phyloP scores from a whole-genome alignment of 306 rosid genomes.

The Acacia acuminata region DNA sequence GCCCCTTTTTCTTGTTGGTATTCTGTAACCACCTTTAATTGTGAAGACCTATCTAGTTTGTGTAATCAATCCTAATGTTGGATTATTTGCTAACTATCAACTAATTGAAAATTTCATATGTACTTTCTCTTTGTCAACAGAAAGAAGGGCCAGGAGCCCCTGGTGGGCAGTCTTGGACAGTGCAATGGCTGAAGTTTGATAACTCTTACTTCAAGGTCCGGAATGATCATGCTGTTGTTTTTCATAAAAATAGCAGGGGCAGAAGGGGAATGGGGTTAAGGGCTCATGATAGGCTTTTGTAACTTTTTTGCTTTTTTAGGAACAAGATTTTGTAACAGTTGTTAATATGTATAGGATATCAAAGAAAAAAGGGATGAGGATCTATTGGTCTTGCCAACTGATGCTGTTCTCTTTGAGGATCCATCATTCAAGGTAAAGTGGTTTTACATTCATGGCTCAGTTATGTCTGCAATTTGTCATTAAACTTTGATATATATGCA shows the following conservation, averaged over 20 bases:
- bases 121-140: slow-evolving; percentile 48
- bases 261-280: not conserved
- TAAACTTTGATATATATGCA: slow-evolving; percentile 35
- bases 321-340: slow-evolving; percentile 21
- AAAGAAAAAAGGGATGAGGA: slow-evolving; percentile 88
- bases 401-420: slow-evolving; percentile 91
- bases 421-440: slow-evolving; percentile 81
- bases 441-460: slow-evolving; percentile 1
- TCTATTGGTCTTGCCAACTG: slow-evolving; percentile 90
- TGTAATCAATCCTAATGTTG: slow-evolving; percentile 11
- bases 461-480: not conserved
- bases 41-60: not conserved
- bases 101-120: slow-evolving; percentile 32
- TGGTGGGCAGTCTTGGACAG: slow-evolving; percentile 99
- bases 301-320: not conserved
- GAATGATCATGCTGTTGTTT: slow-evolving; percentile 13
- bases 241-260: not conserved
- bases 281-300: slow-evolving; percentile 25
- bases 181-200: slow-evolving; percentile 92
- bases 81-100: not conserved
- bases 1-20: not conserved
- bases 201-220: slow-evolving; percentile 93
- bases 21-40: slow-evolving; percentile 3
- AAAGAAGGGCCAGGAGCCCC: slow-evolving; percentile 98
- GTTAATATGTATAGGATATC: slow-evolving; percentile 69